phyloP scores from a whole-genome alignment of 257 asterid genomes.

The Ligustrum vulgare region DNA sequence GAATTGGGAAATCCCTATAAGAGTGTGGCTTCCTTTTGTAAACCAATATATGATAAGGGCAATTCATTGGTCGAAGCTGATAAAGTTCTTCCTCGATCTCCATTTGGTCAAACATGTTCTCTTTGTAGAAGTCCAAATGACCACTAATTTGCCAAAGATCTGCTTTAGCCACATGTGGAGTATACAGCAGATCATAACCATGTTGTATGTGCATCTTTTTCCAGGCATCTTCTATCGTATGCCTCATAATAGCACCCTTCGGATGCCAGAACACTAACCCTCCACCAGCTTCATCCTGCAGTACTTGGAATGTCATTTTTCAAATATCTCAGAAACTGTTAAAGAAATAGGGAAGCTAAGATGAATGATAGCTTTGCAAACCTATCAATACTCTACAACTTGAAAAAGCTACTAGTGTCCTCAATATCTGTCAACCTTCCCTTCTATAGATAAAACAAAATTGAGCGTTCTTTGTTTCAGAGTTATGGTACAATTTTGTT shows the following conservation, averaged over 20 bases:
- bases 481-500: background rate
- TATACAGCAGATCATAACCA: slow-evolving; percentile 91
- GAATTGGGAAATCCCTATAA: slow-evolving; percentile 85
- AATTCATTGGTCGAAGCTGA: slow-evolving; percentile 99
- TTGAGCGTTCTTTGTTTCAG: background rate
- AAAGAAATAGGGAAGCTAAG: slow-evolving; percentile 2
- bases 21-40: slow-evolving; percentile 79
- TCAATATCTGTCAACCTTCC: background rate
- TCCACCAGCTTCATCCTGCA: slow-evolving; percentile 99
- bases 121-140: slow-evolving; percentile 90
- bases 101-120: slow-evolving; percentile 95
- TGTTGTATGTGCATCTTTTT: slow-evolving; percentile 66
- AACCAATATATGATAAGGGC: slow-evolving; percentile 93
- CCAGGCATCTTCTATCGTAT: slow-evolving; percentile 92
- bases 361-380: slow-evolving; percentile 13
- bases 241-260: slow-evolving; percentile 86
- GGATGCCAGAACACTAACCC: slow-evolving; percentile 99
- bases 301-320: slow-evolving; percentile 19
- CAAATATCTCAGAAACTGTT: slow-evolving; percentile 22
- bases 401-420: background rate
- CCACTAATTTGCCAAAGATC: slow-evolving; percentile 98
- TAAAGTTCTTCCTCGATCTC: slow-evolving; percentile 85
- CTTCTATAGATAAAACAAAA: background rate
- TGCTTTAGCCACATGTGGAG: slow-evolving; percentile 96
- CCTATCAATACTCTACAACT: background rate